Base-by-base conservation (phyloP, 768 basidiomycete genomes). In the Mycena pura region DNA sequence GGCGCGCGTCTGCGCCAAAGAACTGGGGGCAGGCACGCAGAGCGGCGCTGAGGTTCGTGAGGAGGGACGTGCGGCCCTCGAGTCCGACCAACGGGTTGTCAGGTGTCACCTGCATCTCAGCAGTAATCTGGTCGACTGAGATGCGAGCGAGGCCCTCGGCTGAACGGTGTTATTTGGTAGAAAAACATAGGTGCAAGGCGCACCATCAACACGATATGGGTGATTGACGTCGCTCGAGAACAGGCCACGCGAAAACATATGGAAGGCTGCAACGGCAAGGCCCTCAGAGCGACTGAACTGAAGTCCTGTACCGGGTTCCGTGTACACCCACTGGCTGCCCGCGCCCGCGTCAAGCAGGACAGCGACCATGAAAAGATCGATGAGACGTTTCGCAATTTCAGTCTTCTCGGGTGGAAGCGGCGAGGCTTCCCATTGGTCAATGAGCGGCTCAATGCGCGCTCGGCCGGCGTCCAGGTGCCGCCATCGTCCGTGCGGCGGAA, bases 261-360 rank as follows among this genome's bases (percentile, higher is more conserved):
- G 87, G 40, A 94, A 77, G 69, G 92, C 94, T 0, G 95, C 96
- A 6, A 98, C 89, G 0, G 89, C 96, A 6, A 99, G 77, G 0
- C 96, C 96, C 70, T 88, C 92, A 6, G 84, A 95, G 67, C 90
- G 82, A 50, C 77, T 70, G 73, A 87, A 94, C 0, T 73, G 78
- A 56, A 78, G 69, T 0, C 83, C 84, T 0, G 84, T 82, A 0
- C 71, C 76, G 6, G 80, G 72, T 57, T 96, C 95, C 7, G 76
- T 80, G 74, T 90, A 99, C 11, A 74, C 74, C 96, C 96, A 99
- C 1, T 76, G 69, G 56, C 85, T 89, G 0, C 96, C 96, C 0
- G 96, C 96, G 1, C 96, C 96, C 0, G 96, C 96, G 68, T 99
- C 96, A 32, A 99, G 86, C 14, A 99, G 82, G 8, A 99, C 96